Evolutionary conservation across 805 yeast species (phyloP).

Genomic region (Yarrowia sp.): DNA sequence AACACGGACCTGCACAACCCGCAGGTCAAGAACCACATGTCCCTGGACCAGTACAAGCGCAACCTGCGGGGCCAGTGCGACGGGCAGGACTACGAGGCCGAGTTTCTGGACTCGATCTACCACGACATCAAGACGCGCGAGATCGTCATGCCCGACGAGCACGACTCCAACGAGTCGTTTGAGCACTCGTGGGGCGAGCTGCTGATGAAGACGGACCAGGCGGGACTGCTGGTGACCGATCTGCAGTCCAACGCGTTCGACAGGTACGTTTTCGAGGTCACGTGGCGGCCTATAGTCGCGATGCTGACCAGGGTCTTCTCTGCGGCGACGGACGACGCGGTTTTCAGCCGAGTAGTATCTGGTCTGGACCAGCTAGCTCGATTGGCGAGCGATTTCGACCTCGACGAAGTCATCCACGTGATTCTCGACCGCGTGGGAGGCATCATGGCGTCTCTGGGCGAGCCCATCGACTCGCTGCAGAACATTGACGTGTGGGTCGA

Average conservation of each 20-base stretch:
- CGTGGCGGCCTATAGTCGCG: conserved; percentile 63
- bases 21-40: conserved; percentile 88
- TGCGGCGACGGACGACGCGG: conserved; percentile 85
- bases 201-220: conserved; percentile 33
- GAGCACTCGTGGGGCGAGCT: conserved; percentile 59
- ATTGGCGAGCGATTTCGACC: conserved; percentile 64
- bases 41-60: conserved; percentile 71
- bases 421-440: conserved; percentile 45
- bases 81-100: conserved; percentile 71
- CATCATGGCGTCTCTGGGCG: conserved; percentile 63
- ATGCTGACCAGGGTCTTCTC: conserved; percentile 77
- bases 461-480: conserved; percentile 39
- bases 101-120: conserved; percentile 82
- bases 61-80: conserved; percentile 78
- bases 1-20: conserved; percentile 95
- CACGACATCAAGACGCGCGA: conserved; percentile 78
- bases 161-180: conserved; percentile 87
- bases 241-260: conserved; percentile 54
- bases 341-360: conserved; percentile 81
- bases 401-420: conserved; percentile 47
- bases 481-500: conserved; percentile 47
- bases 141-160: conserved; percentile 97
- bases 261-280: conserved; percentile 61
- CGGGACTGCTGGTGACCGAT: conserved; percentile 29
- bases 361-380: conserved; percentile 82